Conservation (phyloP, 768 basidiomycete species). For the Collybia sp. region DNA sequence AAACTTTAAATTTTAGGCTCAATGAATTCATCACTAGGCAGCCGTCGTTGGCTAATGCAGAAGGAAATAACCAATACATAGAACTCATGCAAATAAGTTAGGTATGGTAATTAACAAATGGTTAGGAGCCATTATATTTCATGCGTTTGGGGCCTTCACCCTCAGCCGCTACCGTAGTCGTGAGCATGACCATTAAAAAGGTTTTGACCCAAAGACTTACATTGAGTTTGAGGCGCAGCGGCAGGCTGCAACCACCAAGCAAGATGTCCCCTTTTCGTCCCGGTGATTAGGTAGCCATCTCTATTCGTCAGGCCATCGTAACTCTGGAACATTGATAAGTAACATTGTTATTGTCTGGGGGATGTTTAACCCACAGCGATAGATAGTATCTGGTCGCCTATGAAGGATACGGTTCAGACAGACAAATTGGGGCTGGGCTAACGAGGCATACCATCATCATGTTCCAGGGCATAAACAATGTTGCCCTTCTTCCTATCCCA, state of each 20-base stretch:
- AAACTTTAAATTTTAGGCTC: too few relatives aligned
- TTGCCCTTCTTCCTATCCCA: constrained; percentile 57
- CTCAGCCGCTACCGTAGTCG: too few relatives aligned
- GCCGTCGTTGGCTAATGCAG: too few relatives aligned
- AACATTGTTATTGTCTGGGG: background rate
- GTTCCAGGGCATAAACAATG: constrained; percentile 56
- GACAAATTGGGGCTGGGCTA: constrained; percentile 7
- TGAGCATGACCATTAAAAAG: background rate
- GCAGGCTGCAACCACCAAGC: constrained; percentile 56
- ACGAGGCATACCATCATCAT: constrained; percentile 45
- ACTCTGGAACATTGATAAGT: constrained; percentile 24
- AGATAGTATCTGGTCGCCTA: constrained; percentile 37
- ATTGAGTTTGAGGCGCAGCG: constrained; percentile 17
- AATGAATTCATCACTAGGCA: too few relatives aligned
- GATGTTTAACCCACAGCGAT: constrained; percentile 27
- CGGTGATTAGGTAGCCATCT: constrained; percentile 47
- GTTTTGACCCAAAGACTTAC: constrained; percentile 5
- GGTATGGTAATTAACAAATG: too few relatives aligned
- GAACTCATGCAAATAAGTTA: too few relatives aligned
- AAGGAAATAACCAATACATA: too few relatives aligned
- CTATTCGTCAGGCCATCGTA: constrained; percentile 39
- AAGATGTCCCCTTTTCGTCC: constrained; percentile 49
- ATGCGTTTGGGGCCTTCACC: too few relatives aligned
- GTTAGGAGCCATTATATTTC: too few relatives aligned
- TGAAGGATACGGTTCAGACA: constrained; percentile 9